These are phyloP conservation scores for Pisolithus sp. DNA, from an alignment of 768 basidiomycete species.

Conservation along the genomic window DNA sequence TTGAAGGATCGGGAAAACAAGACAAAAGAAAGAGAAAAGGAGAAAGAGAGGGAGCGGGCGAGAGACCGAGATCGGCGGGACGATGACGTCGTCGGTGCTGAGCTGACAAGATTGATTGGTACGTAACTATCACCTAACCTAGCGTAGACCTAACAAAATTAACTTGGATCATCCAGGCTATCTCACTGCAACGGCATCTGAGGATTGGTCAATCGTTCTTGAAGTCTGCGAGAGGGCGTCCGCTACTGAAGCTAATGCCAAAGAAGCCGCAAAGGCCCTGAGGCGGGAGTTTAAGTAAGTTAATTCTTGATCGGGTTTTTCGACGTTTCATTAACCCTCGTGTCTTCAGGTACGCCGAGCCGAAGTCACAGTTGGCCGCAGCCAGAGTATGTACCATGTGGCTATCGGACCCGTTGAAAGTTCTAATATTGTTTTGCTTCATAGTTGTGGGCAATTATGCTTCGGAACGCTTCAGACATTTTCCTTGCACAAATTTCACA, in stretches of 20 bases:
- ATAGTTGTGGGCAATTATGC: constrained; percentile 87
- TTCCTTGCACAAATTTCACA: constrained; percentile 67
- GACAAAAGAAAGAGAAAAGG: constrained; percentile 34
- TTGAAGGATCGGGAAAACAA: constrained; percentile 30
- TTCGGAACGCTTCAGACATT: constrained; percentile 67
- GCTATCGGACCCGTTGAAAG: neutral
- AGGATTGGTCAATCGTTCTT: constrained; percentile 76
- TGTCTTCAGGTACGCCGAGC: constrained; percentile 58
- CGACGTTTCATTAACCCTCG: constrained; percentile 2
- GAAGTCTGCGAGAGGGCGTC: constrained; percentile 85
- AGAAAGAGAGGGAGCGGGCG: constrained; percentile 28
- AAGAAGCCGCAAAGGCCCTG: constrained; percentile 78
- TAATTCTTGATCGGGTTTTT: neutral
- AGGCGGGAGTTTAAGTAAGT: constrained; percentile 80
- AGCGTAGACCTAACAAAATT: neutral
- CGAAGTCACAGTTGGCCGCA: constrained; percentile 67
- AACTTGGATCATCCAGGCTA: constrained; percentile 42
- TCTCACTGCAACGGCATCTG: constrained; percentile 70
- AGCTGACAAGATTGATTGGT: constrained; percentile 72
- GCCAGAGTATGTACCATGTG: constrained; percentile 50
- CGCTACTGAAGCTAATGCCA: constrained; percentile 62
- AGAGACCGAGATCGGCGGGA: constrained; percentile 26
- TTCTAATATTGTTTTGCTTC: neutral
- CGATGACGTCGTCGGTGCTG: constrained; percentile 43
- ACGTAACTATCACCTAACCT: constrained; percentile 9